Base-by-base conservation (phyloP, 2,329 filamentous ascomycete genomes). In the Aspergillus amoenus region DNA sequence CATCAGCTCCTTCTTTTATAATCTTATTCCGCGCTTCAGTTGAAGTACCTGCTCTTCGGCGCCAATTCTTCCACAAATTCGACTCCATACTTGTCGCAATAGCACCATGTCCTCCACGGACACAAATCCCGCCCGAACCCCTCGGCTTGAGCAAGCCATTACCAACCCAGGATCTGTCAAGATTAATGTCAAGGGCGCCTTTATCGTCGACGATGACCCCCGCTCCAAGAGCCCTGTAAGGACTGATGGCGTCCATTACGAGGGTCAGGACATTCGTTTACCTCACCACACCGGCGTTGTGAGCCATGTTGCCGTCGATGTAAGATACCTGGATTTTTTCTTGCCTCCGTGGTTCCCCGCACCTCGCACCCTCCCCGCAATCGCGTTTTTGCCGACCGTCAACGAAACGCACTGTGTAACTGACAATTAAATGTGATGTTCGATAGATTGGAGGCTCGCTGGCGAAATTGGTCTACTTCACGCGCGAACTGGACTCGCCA, bases 381-480 rank as follows among this genome's bases (percentile, higher is more conserved):
- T 68, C 45, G 49, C 58, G 47, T 30, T 32, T 44, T 54, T 44
- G 52, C 45, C 50, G 30, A 54, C 50, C 40, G 48, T 43, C 52
- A 50, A 51, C 18, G 30, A 50, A 58, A 40, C 39, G 51, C 49
- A n/a, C 45, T 27, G 21, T 42, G 24, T 41, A 18, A 47, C 52
- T 61, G 32, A 60, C 63, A 50, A 53, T 42, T 30, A 15, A 21
- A 32, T 49, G 13, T 41, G 12, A 18, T 43, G 3, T n/a, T 55
- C n/a, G 39, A 40, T 46, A 96, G 90, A 97, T 99, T 74, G 94
- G 94, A 63, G 94, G 94, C 64, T 96, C 93, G 15, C 82, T 99
- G 34, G 93, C 92, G 64, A 99, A 99, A 78, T 85, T 99, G 45
- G 94, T 99, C 59, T 99, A 97, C 79, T 97, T 97, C 71, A 94